These are phyloP conservation scores for Pseudocercospora crystallina DNA, from an alignment of 2,329 filamentous ascomycete genomes.

Conservation along the genomic window DNA sequence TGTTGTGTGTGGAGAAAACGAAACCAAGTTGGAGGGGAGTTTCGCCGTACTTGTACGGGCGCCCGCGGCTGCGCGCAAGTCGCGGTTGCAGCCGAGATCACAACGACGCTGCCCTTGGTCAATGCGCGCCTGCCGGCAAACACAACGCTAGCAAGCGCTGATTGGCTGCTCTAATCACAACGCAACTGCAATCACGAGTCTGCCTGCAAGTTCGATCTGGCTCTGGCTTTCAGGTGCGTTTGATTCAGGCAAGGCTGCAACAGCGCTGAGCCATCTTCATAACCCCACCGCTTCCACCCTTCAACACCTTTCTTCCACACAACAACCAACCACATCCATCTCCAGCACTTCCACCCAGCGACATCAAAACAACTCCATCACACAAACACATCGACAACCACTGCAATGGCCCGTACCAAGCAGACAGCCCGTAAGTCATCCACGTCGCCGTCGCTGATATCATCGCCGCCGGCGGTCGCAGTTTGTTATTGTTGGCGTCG, in stretches of 20 bases:
- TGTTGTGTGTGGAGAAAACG: conserved; percentile 26
- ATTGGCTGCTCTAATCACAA: conserved; percentile 13
- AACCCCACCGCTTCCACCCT: conserved; percentile 16
- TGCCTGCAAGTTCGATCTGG: too few species aligned
- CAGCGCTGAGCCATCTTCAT: neutral
- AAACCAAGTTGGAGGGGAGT: conserved; percentile 23
- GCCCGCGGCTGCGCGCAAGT: neutral
- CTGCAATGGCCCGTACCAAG: conserved; percentile 55
- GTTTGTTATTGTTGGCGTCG: conserved; percentile 21
- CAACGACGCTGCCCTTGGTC: too few species aligned
- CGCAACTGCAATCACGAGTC: conserved; percentile 1
- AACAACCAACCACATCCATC: conserved; percentile 18
- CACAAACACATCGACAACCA: conserved; percentile 32
- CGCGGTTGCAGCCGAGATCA: too few species aligned
- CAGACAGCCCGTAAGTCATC: conserved; percentile 55
- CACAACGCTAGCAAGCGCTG: conserved; percentile 2
- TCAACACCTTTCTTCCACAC: conserved; percentile 21
- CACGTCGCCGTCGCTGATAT: conserved; percentile 23
- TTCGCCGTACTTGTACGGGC: conserved; percentile 9
- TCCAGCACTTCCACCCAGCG: conserved; percentile 15
- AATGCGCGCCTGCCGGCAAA: too few species aligned
- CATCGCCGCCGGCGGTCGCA: conserved; percentile 28
- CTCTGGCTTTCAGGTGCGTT: too few species aligned
- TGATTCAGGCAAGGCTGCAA: too few species aligned
- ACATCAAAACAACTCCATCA: conserved; percentile 28